Evolutionary conservation across 1,139 yeast species (phyloP), one percentile per base, ranked within the genome.

Genomic region (Yamadazyma diospyri): DNA sequence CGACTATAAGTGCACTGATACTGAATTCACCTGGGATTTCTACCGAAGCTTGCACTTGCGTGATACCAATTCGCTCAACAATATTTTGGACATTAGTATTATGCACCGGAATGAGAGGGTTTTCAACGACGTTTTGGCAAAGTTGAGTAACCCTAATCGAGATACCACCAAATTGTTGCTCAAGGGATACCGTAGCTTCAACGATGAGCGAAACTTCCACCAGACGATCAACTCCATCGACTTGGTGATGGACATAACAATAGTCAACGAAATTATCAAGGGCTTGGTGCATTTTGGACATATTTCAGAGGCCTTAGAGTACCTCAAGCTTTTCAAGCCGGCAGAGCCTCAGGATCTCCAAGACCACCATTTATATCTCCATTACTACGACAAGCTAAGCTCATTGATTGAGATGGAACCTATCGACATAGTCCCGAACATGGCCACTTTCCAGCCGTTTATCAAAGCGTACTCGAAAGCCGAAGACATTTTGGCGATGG

Each of bases 391-490:
- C 15, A 46, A 41, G 18, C 33, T 59, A 17, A 37, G 35, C 12
- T 56, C 63, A 18, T 68, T 76, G 12, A 41, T 53, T 0, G 23
- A 14, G 2, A 17, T 45, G 31, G 35, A 29, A 5, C 38, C 39
- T 9, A 47, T 44, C 21, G 31, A 36, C 18, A 27, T 58, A 3
- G 36, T 44, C 2, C 62, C 67, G 0, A 55, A 53, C 11, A 55
- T 57, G 27, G 42, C 41, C 5, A 57, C 68, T 1, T 61, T 60
- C 35, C 37, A 50, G n/a, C 47, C 49, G 4, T 46, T 59, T 11
- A 50, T 52, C 28, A 43, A 47, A 13, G 19, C 27, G 5, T 25
- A 31, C 1, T 27, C 25, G 8, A 35, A 33, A 6, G 33, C 27
- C n/a, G 21, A 21, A 7, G 24, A 24, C 6, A 16, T 37, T 6